Evolutionary conservation across 2,329 filamentous ascomycete genomes (phyloP).

Genomic region (Neofusicoccum laricinum): DNA sequence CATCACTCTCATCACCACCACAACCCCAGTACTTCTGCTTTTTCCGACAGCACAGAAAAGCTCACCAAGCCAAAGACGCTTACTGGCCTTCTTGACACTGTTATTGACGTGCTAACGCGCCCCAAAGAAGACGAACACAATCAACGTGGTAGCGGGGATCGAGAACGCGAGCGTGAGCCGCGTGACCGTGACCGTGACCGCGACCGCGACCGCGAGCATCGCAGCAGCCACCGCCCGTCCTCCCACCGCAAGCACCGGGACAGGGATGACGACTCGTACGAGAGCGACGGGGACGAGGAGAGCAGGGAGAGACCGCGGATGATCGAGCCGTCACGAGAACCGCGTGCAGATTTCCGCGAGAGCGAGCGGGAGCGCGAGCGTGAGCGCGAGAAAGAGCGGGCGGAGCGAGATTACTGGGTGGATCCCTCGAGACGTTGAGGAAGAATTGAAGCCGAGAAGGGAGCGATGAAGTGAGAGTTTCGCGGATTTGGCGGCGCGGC

Average conservation of each 20-base stretch:
- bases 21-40: conserved; percentile 1
- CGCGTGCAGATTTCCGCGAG: neutral
- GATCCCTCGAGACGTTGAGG: conserved; percentile 13
- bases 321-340: conserved; percentile 5
- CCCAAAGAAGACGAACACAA: conserved; percentile 15
- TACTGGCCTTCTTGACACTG: conserved; percentile 1
- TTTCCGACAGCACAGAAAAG: neutral
- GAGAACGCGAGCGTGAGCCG: neutral
- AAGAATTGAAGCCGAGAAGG: neutral
- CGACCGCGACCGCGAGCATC: neutral
- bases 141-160: neutral
- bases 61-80: neutral
- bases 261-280: conserved; percentile 4
- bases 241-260: conserved; percentile 4
- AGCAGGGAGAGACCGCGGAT: conserved; percentile 4
- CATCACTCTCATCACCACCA: neutral
- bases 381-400: conserved; percentile 1
- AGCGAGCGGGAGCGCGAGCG: conserved; percentile 7
- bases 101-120: conserved; percentile 12
- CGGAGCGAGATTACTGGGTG: neutral
- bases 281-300: conserved; percentile 2
- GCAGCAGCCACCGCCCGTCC: neutral
- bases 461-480: neutral
- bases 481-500: too few relatives aligned
- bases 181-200: neutral